Evolutionary conservation across 2,329 filamentous ascomycete species (phyloP).

Genomic region (Catunica adiposa): DNA sequence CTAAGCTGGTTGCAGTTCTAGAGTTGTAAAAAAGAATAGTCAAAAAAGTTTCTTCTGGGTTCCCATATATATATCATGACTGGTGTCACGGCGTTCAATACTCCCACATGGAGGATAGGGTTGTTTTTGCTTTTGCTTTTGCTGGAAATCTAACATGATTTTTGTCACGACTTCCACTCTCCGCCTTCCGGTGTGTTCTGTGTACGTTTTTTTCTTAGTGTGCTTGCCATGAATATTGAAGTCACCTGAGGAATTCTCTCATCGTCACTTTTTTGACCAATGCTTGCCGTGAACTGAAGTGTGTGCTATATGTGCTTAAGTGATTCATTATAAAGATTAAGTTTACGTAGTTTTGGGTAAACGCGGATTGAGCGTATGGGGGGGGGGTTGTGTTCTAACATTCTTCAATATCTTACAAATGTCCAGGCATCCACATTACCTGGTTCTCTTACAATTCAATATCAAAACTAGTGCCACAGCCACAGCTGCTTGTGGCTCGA

Average conservation of each 20-base stretch:
- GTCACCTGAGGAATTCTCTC: background rate
- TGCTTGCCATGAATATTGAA: background rate
- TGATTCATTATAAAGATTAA: too few relatives aligned
- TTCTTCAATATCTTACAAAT: background rate
- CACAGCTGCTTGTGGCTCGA: constrained; percentile 79
- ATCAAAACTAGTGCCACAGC: constrained; percentile 95
- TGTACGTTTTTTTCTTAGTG: background rate
- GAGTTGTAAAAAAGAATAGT: constrained; percentile 17
- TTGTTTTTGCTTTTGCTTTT: constrained; percentile 14
- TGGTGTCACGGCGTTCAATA: constrained; percentile 18
- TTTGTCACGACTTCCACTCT: constrained; percentile 6
- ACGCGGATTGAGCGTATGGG: too few relatives aligned
- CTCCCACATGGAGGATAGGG: constrained; percentile 12
- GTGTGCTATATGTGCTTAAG: background rate
- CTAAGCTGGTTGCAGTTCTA: constrained; percentile 33
- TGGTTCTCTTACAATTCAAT: constrained; percentile 28
- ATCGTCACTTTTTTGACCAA: background rate
- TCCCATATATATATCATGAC: constrained; percentile 17
- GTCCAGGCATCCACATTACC: background rate
- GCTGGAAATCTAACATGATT: constrained; percentile 11
- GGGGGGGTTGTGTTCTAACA: background rate
- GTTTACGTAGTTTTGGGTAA: too few relatives aligned
- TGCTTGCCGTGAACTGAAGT: background rate
- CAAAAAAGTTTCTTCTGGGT: constrained; percentile 19
- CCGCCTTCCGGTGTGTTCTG: background rate